Percentiles rank a stretch among this genome's conserved stretches.
Conservation (phyloP, 352 stramenopile species). For the Phytophthora hybrid region DNA sequence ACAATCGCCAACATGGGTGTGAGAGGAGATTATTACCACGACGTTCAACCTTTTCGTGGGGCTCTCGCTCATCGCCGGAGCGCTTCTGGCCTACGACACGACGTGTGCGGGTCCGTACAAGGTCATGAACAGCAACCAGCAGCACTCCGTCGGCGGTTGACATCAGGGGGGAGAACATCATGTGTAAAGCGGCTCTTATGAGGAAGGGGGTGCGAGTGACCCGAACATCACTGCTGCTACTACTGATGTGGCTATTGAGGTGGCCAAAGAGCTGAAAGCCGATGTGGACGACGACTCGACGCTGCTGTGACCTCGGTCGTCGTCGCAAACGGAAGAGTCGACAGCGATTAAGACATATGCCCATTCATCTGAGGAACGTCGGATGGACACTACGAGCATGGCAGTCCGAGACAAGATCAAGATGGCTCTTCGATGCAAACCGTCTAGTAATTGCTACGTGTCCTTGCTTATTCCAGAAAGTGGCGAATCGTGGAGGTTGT, state of each 20-base stretch:
- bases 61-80: constrained; percentile 68
- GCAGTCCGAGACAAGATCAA: neutral
- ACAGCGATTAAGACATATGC: constrained; percentile 20
- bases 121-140: constrained; percentile 77
- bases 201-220: constrained; percentile 28
- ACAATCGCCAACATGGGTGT: constrained; percentile 45
- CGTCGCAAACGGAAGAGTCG: neutral
- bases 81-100: constrained; percentile 72
- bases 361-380: constrained; percentile 3
- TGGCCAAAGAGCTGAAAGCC: constrained; percentile 16
- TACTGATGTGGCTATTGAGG: constrained; percentile 22
- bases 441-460: constrained; percentile 20
- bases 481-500: neutral
- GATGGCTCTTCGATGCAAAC: constrained; percentile 32
- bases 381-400: neutral
- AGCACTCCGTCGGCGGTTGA: constrained; percentile 55
- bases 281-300: constrained; percentile 17
- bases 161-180: constrained; percentile 31
- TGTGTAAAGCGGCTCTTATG: constrained; percentile 43
- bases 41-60: constrained; percentile 79
- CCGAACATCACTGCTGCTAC: neutral
- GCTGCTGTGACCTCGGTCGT: constrained; percentile 18
- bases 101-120: constrained; percentile 82
- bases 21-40: constrained; percentile 66
- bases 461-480: neutral